Evolutionary conservation across 306 rosid genomes (phyloP).

Genomic region (Prunus armeniaca): DNA sequence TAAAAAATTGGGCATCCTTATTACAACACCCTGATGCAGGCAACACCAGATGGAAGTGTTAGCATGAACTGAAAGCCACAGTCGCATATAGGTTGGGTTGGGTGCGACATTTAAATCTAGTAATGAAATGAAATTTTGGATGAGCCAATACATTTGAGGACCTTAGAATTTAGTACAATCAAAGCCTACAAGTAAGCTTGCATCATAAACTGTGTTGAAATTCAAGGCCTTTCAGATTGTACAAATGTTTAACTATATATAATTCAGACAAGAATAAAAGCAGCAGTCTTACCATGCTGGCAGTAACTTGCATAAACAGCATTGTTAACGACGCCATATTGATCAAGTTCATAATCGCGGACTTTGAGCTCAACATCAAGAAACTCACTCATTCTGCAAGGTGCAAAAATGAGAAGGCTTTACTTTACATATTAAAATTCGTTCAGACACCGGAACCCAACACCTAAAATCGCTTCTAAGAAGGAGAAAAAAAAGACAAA

Average conservation of each 20-base stretch:
- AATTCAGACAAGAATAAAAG: constrained; percentile 2
- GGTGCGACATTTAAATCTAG: not conserved
- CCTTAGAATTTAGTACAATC: too few relatives aligned
- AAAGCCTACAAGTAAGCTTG: not conserved
- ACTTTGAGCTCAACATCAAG: constrained; percentile 69
- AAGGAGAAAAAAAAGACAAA: not conserved
- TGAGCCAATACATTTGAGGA: too few relatives aligned
- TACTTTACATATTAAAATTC: not conserved
- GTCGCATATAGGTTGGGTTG: not conserved
- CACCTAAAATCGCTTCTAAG: too few relatives aligned
- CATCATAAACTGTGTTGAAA: not conserved
- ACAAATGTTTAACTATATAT: not conserved
- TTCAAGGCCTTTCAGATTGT: not conserved
- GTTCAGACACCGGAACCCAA: too few relatives aligned
- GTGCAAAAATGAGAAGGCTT: constrained; percentile 10
- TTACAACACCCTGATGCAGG: too few relatives aligned
- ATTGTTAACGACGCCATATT: constrained; percentile 90
- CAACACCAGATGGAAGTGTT: too few relatives aligned
- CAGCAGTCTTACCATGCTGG: constrained; percentile 65
- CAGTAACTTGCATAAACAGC: constrained; percentile 90
- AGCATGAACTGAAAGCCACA: not conserved
- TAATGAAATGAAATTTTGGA: not conserved
- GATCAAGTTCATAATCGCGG: constrained; percentile 92
- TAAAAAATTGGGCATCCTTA: too few relatives aligned
- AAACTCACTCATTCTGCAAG: constrained; percentile 69